Base-by-base conservation (phyloP, 306 rosid species). In the Rosa rugosa region DNA sequence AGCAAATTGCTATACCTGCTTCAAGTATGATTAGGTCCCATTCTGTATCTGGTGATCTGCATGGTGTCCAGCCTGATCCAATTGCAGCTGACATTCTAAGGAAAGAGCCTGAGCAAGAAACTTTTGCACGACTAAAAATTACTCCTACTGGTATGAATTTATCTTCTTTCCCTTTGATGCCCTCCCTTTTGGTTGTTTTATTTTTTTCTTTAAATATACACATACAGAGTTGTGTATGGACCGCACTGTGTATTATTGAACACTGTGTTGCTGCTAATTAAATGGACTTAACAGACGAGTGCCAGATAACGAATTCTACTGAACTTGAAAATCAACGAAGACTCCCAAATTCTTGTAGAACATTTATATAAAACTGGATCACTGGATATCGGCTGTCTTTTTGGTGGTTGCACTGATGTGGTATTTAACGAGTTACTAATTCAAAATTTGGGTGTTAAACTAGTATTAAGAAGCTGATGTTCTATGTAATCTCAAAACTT, bases 61-160 rank as follows among this genome's bases (percentile, higher is more conserved):
- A 96, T 73, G 98, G 99, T 16, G 96, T 91, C 77, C 99, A 91
- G 83, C 97, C 99, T 49, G 97, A 93, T 56, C 99, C 99, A 77
- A 89, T 96, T 77, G 93, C 98, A 16, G 99, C 99, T 88, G 99
- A 96, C 88, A 93, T 96, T 84, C 79, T 96, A 71, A 91, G 99
- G 96, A 96, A 93, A 87, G 99, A 88, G 80, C 99, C 99, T 6
- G 99, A 96, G 84, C 98, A 96, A 53, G 99, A 96, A 80, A 87
- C 84, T 80, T 96, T 96, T 88, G 85, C 93, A 18, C 87, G 97
- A 40, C 93, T 96, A 68, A 89, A 73, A 76, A 84, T 96, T 51
- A 77, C 92, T 59, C 99, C 97, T 49, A 79, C 77, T 54, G 99
- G 99, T 96, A 91, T 77, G 79, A 56, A 67, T 59, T 81, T 40